Conservation (phyloP, 1,284 basidiomycete species). For the Anthracocystis walkeri region DNA sequence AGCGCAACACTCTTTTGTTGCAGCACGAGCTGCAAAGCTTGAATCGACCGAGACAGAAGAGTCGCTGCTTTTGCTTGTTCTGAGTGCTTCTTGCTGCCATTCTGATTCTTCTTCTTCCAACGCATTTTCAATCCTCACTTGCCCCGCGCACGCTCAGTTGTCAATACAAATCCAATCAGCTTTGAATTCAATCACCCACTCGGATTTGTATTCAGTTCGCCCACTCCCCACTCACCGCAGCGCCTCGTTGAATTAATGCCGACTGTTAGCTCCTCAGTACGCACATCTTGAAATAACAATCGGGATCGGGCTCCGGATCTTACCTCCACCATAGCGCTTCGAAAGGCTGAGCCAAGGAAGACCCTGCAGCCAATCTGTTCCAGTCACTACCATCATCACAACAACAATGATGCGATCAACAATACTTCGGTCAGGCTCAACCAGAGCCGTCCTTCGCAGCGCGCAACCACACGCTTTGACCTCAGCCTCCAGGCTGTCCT, state of each 20-base stretch:
- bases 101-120: conserved; percentile 15
- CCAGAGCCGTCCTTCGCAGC: conserved; percentile 8
- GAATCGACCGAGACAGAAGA: conserved; percentile 15
- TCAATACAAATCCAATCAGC: neutral
- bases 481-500: conserved; percentile 6
- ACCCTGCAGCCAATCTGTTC: conserved; percentile 15
- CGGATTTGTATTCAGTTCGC: conserved; percentile 12
- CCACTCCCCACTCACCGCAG: conserved; percentile 25
- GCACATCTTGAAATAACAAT: neutral
- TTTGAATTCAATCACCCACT: neutral
- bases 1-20: neutral
- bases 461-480: conserved; percentile 13
- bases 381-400: conserved; percentile 8
- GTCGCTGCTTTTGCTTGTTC: neutral
- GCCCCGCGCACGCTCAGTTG: conserved; percentile 4
- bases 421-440: conserved; percentile 12
- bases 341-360: conserved; percentile 14
- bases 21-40: neutral
- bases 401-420: conserved; percentile 22
- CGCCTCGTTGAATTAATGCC: neutral
- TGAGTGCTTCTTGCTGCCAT: neutral
- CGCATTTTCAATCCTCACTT: conserved; percentile 4
- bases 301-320: conserved; percentile 9
- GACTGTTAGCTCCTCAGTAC: conserved; percentile 11
- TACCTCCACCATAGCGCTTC: conserved; percentile 21